These are phyloP conservation scores for Porcisia hertigi DNA, from an alignment of 208 protist genomes.

Conservation along the genomic window DNA sequence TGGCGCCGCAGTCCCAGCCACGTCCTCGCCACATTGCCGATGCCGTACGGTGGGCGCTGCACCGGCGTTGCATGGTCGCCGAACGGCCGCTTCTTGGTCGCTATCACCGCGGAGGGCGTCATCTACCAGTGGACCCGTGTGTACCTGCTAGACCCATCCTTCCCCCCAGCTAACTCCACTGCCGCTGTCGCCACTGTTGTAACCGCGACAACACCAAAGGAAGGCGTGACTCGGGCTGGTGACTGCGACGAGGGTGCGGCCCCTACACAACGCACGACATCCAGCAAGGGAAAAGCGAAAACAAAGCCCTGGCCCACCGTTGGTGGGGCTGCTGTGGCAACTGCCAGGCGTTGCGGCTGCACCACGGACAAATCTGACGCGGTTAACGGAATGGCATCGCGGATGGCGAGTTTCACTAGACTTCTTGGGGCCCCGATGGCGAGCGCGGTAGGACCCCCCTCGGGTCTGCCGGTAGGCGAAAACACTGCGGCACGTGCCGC, in stretches of 20 bases:
- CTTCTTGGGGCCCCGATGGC: slow-evolving; percentile 14
- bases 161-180: neutral
- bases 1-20: slow-evolving; percentile 12
- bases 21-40: slow-evolving; percentile 47
- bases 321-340: neutral
- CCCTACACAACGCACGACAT: neutral
- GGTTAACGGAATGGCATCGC: neutral
- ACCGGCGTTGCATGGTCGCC: slow-evolving; percentile 58
- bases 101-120: slow-evolving; percentile 50
- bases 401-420: slow-evolving; percentile 15
- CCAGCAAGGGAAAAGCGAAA: neutral
- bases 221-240: neutral
- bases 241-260: neutral
- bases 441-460: neutral
- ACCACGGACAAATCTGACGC: slow-evolving; percentile 23
- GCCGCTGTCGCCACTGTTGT: neutral
- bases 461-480: neutral
- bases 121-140: slow-evolving; percentile 68
- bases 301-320: neutral
- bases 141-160: slow-evolving; percentile 32
- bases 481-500: slow-evolving; percentile 23
- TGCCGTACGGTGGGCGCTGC: slow-evolving; percentile 59
- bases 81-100: slow-evolving; percentile 52
- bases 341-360: slow-evolving; percentile 11
- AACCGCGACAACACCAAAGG: neutral